Conservation (phyloP, 257 asterid species). For the Fraxinus quadrangulata region DNA sequence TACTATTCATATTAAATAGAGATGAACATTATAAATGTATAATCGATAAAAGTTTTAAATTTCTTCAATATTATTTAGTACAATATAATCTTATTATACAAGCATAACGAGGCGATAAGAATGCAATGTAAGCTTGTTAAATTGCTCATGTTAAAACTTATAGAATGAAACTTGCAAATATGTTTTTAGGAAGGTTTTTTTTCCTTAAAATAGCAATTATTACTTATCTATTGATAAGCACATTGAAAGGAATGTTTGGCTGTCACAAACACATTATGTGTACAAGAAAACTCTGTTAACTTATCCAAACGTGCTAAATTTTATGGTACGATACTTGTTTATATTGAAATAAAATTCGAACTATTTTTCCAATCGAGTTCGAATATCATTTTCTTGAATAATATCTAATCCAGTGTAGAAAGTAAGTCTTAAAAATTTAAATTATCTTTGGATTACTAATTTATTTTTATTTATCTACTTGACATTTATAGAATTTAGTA, state of each 20-base stretch:
- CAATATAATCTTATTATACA: not conserved
- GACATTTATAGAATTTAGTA: no score
- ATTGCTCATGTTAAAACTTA: no score
- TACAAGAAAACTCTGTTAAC: not conserved
- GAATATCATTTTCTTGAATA: not conserved
- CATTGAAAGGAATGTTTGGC: not conserved
- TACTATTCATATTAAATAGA: no score
- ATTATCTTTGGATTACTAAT: not conserved
- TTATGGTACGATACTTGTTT: no score
- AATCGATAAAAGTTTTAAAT: no score
- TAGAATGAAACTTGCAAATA: not conserved
- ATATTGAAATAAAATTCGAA: no score
- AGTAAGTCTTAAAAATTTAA: not conserved
- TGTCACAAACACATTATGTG: not conserved
- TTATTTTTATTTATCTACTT: no score
- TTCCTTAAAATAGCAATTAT: not conserved
- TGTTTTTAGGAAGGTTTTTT: not conserved
- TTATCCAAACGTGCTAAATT: not conserved
- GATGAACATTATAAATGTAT: no score
- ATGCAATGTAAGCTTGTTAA: no score
- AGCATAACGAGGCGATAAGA: not conserved
- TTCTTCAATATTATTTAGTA: no score
- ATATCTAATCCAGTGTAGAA: no score
- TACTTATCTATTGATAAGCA: not conserved
- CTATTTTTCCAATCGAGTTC: no score